Base-by-base conservation (phyloP, 805 yeast genomes). In the Wickerhamomyces bisporus region DNA sequence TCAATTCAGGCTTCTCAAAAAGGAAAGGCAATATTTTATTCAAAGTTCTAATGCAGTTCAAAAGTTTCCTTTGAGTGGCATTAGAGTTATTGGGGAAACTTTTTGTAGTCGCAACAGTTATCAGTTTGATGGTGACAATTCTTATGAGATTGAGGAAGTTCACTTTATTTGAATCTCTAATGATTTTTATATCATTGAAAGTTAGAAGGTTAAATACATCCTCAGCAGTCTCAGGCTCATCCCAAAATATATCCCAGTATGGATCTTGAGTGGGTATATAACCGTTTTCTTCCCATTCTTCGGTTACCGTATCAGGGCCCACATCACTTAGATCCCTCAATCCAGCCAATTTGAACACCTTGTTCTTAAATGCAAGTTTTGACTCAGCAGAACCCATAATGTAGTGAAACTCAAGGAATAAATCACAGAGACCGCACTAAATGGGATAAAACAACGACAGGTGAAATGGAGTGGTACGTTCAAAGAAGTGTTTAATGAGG, bases 1-100 rank as follows among this genome's bases (percentile, higher is more conserved):
- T 64, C 47, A 49, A 62, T 19, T 52, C 61, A 33, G 45, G 65
- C 10, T 63, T 53, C 58, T 88, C 95, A 50, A 73, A 84, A 6
- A 81, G 53, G 33, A 76, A 71, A 0, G 96, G 96, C 16, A 84
- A 44, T 4, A 84, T 38, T 42, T 77, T 73, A 3, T 86, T 75
- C 29, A 89, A 58, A 5, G 83, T 57, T 26, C 96, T 69, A 6
- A 81, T 49, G 49, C 86, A 78, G 42, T 77, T 81, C 33, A 83
- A 60, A 10, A 79, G 51, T 44, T 75, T 62, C n/a, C 41, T 42
- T 2, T 52, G 17, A 38, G 24, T 15, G 49, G 61, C 47, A 15
- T 43, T 30, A 5, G 51, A 35, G 16, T 43, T 18, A 48, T 46
- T 16, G 34, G 59, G 44, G 45, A 68, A 57, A 24, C 42, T 34